Percentiles rank a stretch among this genome's conserved stretches.
These are phyloP conservation scores for Magnaporthiopsis rhizophila DNA, from an alignment of 2,329 filamentous ascomycete species.

Conservation along the genomic window DNA sequence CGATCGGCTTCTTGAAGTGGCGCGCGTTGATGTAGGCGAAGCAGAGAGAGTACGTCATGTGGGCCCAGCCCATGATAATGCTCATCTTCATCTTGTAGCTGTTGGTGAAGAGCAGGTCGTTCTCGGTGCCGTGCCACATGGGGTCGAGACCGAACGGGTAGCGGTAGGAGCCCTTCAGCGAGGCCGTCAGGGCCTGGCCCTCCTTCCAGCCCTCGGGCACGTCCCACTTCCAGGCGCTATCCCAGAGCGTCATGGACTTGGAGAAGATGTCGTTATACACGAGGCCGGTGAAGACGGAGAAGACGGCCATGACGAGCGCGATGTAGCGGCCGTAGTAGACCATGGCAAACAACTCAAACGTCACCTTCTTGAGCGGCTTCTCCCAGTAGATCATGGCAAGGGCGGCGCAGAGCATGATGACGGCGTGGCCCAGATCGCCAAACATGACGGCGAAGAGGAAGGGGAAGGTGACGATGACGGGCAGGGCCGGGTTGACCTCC, in stretches of 20 bases:
- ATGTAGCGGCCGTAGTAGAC: constrained; percentile 98
- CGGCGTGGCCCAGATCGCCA: constrained; percentile 89
- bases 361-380: constrained; percentile 83
- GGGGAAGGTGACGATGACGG: constrained; percentile 96
- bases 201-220: constrained; percentile 59
- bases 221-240: constrained; percentile 79
- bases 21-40: constrained; percentile 88
- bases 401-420: constrained; percentile 79
- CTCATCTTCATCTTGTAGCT: constrained; percentile 99
- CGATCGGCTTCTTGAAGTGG: constrained; percentile 90
- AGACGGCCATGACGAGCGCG: constrained; percentile 94
- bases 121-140: constrained; percentile 94
- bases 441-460: constrained; percentile 99
- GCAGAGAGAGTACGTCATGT: constrained; percentile 98
- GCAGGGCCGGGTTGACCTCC: constrained; percentile 92
- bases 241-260: constrained; percentile 80
- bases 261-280: constrained; percentile 99
- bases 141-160: constrained; percentile 96
- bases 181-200: constrained; percentile 52
- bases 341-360: constrained; percentile 94
- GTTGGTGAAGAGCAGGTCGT: constrained; percentile 92
- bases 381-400: constrained; percentile 96
- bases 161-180: constrained; percentile 62
- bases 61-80: constrained; percentile 92
- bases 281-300: constrained; percentile 93